These are phyloP conservation scores for Aureobasidium sp. DNA, from an alignment of 2,329 filamentous ascomycete species.

Conservation along the genomic window DNA sequence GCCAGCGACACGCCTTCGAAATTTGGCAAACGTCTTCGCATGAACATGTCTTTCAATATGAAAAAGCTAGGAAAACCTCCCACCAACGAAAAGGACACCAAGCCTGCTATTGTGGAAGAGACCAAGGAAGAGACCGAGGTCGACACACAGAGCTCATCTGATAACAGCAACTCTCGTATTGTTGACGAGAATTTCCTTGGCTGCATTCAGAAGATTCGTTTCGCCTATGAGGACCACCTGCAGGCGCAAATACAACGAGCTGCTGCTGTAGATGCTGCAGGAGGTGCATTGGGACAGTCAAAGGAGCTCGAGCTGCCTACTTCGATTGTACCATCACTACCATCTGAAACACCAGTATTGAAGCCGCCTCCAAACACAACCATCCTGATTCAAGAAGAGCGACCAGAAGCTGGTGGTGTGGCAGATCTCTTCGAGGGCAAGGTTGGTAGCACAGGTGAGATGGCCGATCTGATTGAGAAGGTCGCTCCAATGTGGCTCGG, in stretches of 20 bases:
- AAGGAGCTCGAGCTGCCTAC: conserved; percentile 46
- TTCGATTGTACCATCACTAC: conserved; percentile 60
- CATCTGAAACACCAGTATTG: conserved; percentile 68
- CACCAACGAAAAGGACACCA: conserved; percentile 52
- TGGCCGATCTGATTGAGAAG: conserved; percentile 78
- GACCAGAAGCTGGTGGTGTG: conserved; percentile 55
- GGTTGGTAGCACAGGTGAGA: conserved; percentile 66
- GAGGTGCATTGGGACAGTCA: conserved; percentile 20
- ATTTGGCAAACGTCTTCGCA: conserved; percentile 79
- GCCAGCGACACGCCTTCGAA: conserved; percentile 41
- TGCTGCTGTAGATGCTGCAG: conserved; percentile 29
- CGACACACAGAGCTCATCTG: conserved; percentile 51
- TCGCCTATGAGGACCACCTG: conserved; percentile 64
- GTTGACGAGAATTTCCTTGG: conserved; percentile 70
- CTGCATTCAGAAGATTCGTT: conserved; percentile 63
- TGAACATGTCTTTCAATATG: conserved; percentile 59
- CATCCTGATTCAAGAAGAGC: conserved; percentile 60
- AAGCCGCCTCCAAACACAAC: conserved; percentile 60
- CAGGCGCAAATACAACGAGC: conserved; percentile 37
- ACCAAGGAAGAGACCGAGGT: conserved; percentile 53
- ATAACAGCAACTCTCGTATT: conserved; percentile 58
- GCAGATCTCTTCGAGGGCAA: conserved; percentile 89
- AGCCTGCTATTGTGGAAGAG: conserved; percentile 63
- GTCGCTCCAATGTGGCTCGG: conserved; percentile 87
- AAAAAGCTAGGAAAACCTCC: conserved; percentile 74